Evolutionary conservation across 1,284 basidiomycete species (phyloP), one percentile per base, ranked within the genome.

Genomic region (Rhodotorula sp.): DNA sequence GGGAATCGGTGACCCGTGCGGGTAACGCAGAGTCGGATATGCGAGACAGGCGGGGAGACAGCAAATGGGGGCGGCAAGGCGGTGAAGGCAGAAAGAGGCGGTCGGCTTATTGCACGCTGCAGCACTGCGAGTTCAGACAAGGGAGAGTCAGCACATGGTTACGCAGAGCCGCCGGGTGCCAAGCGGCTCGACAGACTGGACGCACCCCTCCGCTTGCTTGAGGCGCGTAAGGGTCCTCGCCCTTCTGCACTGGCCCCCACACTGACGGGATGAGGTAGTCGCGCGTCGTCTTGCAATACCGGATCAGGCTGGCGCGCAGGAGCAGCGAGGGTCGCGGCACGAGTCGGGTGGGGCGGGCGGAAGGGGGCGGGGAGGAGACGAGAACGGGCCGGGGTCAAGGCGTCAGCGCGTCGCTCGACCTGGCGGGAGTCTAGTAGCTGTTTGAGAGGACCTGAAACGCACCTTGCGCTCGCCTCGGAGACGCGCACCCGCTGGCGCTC

Each of bases 391-490:
- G 27, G 4, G 12, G 9, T 50, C 49, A 44, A 49, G 7, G 25
- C 13, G 42, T 45, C 21, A 60, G 46, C 19, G 46, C 14, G 46
- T 3, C 17, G 17, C 25, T 17, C 21, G 27, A 3, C 8, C 34
- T 42, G 45, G 21, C 17, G 42, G 7, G n/a, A 17, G 42, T 7
- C 27, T 13, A 50, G n/a, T 41, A 46, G 57, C 17, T 1, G 7
- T 7, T 8, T 16, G 41, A 50, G n/a, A 42, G 41, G 2, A 23
- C 5, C 4, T 19, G 41, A 17, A 42, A 82, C 90, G 78, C 79
- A 96, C 93, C 88, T 91, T 68, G 90, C 86, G 79, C 89, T 91
- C 54, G 95, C 95, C 82, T 97, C 93, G 79, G 91, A 93, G 59
- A 97, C 91, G 72, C 90, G 86, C 74, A 95, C 88, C 76, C 95